Evolutionary conservation across 1,284 basidiomycete genomes (phyloP), one percentile per base, ranked within the genome.

Genomic region (Apiotrichum brassicae): DNA sequence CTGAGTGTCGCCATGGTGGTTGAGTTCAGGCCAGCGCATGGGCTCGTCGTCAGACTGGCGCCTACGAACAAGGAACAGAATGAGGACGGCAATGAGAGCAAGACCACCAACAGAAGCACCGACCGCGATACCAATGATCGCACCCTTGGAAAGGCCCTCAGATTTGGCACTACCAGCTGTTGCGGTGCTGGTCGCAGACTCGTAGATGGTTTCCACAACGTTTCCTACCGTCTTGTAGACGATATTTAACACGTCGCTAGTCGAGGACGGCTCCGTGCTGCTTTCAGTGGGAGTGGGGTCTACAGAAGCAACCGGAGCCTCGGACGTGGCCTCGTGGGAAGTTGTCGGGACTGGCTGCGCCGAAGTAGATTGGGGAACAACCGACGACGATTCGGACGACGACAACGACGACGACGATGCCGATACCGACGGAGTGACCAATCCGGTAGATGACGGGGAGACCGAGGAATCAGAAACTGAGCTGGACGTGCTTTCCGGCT

Each of bases 21-120:
- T 72, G 39, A 74, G 64, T 51, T 74, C 72, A 19, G 72, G 72
- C 70, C 72, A 74, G 48, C 68, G 56, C 58, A 74, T 74, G 23
- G 64, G 70, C 44, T 74, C 72, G 48, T 70, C 68, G 44, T 70
- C 70, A 19, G 52, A 46, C 14, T 44, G 48, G 46, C 68, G 60
- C 38, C 60, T 56, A 58, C 65, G 69, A 56, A 66, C 58, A 24
- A 66, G 59, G 61, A 66, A 9, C 26, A 48, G 68, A 24, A 72
- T 42, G 6, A 68, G 53, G 30, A 60, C 63, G 4, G 54, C 56
- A 34, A 68, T 60, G 32, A 71, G 47, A 8, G 51, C 59, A 4
- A 74, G 41, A 0, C 67, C 61, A n/a, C 58, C 66, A 1, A 60
- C 60, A 34, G 65, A 68, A 12, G 61, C 70, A 34, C 56, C 68